Conservation (phyloP, 352 stramenopile genomes). For the Phytophthora pisi region DNA sequence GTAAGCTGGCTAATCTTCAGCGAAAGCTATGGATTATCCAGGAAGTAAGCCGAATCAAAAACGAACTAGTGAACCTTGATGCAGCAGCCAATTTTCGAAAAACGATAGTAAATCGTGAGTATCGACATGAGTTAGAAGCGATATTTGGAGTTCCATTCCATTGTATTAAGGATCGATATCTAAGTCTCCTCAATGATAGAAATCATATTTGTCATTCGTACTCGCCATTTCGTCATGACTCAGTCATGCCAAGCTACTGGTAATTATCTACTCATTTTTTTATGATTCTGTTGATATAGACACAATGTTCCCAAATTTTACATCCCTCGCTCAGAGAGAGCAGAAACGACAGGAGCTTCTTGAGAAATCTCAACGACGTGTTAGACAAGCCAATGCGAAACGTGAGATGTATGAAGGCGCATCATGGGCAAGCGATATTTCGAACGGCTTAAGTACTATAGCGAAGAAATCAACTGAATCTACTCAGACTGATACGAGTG, state of each 20-base stretch:
- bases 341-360: conserved; percentile 13
- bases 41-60: no score
- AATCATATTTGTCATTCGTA: neutral
- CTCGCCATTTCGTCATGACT: neutral
- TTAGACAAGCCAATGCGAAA: conserved; percentile 4
- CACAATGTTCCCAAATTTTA: neutral
- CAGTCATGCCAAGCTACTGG: neutral
- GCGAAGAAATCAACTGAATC: conserved; percentile 11
- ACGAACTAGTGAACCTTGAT: no score
- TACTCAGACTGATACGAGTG: conserved; percentile 22
- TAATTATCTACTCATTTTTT: neutral
- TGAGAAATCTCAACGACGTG: conserved; percentile 2
- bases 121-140: conserved; percentile 6
- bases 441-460: neutral
- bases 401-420: conserved; percentile 10
- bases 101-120: no score
- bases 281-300: conserved; percentile 5
- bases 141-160: conserved; percentile 11
- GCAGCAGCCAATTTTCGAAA: no score
- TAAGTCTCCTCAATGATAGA: conserved; percentile 1
- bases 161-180: conserved; percentile 4
- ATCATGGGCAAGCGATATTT: conserved; percentile 1
- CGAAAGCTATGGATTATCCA: neutral
- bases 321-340: conserved; percentile 7
- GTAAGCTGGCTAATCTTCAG: no score